Base-by-base conservation (phyloP, 140 eudicot genomes). In the Flaveria floridana region DNA sequence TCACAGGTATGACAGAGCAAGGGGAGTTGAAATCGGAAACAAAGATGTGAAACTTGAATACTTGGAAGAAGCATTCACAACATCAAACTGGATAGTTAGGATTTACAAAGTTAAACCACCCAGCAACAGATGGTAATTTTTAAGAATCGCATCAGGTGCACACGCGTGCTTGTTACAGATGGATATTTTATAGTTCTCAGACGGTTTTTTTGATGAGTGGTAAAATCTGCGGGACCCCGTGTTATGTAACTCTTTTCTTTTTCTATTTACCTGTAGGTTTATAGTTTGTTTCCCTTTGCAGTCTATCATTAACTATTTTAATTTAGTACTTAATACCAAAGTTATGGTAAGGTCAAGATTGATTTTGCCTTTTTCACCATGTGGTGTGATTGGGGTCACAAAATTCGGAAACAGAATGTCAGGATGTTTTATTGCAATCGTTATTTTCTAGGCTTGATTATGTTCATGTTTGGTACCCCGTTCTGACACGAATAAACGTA, bases 81-180 rank as follows among this genome's bases (percentile, higher is more conserved):
- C 99, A 55, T 90, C 99, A n/a, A 94, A 94, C 81, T 94, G 99
- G 97, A 94, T 94, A 44, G 95, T 94, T 16, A 84, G 99, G 80
- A 94, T 94, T 75, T 94, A 94, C 86, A 94, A 90, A 83, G 99
- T 94, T 6, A 94, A 94, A 79, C 99, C 97, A 42, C 96, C 97
- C 0, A 90, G 84, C 34, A 94, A 94, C 67, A 85, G 97, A 82
- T 94, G 97, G 99, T 94, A 83, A 85, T 70, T 34, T 50, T 18
- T 34, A 56, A 18, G 68, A 62, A 34, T 14, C 39, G 46, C 66
- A 30, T 51, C 15, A 11, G 9, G 42, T 21, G 21, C 7, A 15
- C n/a, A 48, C 13, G 34, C 8, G n/a, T 15, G 69, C 6, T 21
- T 30, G 56, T 71, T 71, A 71, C 67, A 58, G 78, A 15, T 28